Percentiles rank a stretch among this genome's conserved stretches.
Conservation (phyloP, 352 stramenopile species). For the Peronospora destructor region DNA sequence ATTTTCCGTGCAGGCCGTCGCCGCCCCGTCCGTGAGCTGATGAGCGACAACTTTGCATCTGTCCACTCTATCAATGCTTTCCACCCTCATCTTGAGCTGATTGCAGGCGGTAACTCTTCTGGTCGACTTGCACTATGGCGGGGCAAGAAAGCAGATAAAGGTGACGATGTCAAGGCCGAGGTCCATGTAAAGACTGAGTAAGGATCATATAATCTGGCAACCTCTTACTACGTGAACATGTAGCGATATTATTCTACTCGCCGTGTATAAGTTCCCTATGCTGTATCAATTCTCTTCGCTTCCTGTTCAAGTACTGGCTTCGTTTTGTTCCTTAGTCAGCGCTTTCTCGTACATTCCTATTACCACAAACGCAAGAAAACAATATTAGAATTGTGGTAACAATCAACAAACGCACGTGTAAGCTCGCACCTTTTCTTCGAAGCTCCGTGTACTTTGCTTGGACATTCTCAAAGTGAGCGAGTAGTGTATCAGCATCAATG, state of each 20-base stretch:
- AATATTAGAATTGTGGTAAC: slow-evolving; percentile 3
- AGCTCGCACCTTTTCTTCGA: slow-evolving; percentile 53
- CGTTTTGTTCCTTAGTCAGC: slow-evolving; percentile 41
- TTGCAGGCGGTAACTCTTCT: slow-evolving; percentile 74
- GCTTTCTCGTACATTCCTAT: slow-evolving; percentile 63
- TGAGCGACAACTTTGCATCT: slow-evolving; percentile 61
- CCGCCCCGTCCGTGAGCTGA: slow-evolving; percentile 65
- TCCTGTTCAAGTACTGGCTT: slow-evolving; percentile 6
- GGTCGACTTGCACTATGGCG: slow-evolving; percentile 60
- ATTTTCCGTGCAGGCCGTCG: slow-evolving; percentile 68
- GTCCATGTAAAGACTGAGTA: slow-evolving; percentile 13
- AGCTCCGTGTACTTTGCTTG: slow-evolving; percentile 65
- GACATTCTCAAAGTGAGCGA: slow-evolving; percentile 69
- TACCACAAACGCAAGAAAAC: slow-evolving; percentile 1
- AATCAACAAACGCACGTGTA: background rate
- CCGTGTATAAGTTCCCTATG: slow-evolving; percentile 4
- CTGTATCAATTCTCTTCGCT: slow-evolving; percentile 9
- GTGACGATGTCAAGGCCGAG: slow-evolving; percentile 9
- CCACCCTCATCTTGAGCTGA: slow-evolving; percentile 61
- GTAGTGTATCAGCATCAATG: slow-evolving; percentile 49
- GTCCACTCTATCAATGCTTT: slow-evolving; percentile 86
- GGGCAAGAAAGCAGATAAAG: slow-evolving; percentile 22
- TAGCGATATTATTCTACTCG: slow-evolving; percentile 9
- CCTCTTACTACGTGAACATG: background rate
- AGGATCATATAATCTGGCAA: background rate